Percentiles rank a stretch among this genome's conserved stretches.
Evolutionary conservation across 139 green algal genomes (phyloP).

Genomic region (Chlamydomonas incerta): DNA sequence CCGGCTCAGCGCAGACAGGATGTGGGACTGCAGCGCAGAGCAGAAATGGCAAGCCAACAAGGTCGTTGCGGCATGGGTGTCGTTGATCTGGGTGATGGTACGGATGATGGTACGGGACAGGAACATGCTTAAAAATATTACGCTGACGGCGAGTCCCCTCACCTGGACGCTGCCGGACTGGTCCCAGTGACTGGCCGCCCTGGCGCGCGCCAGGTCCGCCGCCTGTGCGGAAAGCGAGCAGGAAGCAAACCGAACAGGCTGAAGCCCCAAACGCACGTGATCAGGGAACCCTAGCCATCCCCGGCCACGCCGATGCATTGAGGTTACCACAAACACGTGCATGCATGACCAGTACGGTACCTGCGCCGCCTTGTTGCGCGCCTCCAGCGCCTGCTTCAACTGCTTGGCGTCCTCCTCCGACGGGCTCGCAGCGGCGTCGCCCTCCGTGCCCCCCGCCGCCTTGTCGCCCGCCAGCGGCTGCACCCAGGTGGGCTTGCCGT

Average conservation of each 20-base stretch:
- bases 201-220: conserved; percentile 1
- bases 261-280: not conserved
- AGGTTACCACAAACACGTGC: too few species aligned
- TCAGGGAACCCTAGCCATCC: too few species aligned
- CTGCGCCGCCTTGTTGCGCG: conserved; percentile 15
- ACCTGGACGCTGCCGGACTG: not conserved
- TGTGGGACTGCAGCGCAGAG: conserved; percentile 42
- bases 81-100: too few species aligned
- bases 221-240: conserved; percentile 21
- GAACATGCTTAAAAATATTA: too few species aligned
- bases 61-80: too few species aligned
- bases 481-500: conserved; percentile 71
- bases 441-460: not conserved
- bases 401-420: conserved; percentile 1
- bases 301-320: too few species aligned
- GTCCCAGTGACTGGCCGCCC: conserved; percentile 58
- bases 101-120: too few species aligned
- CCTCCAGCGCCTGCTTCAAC: conserved; percentile 51
- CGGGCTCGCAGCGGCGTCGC: too few species aligned
- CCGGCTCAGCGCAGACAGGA: conserved; percentile 21
- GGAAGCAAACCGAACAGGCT: not conserved
- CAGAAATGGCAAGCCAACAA: too few species aligned
- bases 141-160: too few species aligned
- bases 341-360: not conserved
- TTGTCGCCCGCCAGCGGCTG: conserved; percentile 46